These are phyloP conservation scores for Lumnitzera racemosa DNA, from an alignment of 345 rosid species.

Conservation along the genomic window DNA sequence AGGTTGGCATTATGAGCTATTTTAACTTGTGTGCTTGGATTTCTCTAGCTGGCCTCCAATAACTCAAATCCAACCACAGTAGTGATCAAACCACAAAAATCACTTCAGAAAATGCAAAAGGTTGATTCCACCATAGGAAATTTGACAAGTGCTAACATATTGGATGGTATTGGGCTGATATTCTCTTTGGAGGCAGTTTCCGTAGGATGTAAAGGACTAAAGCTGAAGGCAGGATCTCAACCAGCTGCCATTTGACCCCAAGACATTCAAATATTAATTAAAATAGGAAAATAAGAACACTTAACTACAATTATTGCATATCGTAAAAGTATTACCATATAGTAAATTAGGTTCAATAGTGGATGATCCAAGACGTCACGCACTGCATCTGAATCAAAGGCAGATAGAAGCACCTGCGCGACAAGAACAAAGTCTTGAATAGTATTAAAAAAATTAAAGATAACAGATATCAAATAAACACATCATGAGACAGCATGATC, in stretches of 20 bases:
- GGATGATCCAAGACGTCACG: slow-evolving; percentile 68
- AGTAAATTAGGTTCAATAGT: slow-evolving; percentile 51
- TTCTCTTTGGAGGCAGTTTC: slow-evolving; percentile 74
- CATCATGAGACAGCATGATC: not conserved
- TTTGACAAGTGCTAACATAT: slow-evolving; percentile 9
- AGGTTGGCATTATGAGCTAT: too few relatives aligned
- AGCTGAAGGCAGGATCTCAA: slow-evolving; percentile 71
- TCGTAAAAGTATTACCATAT: slow-evolving; percentile 33
- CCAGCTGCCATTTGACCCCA: slow-evolving; percentile 30
- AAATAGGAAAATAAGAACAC: too few relatives aligned
- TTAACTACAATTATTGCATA: too few relatives aligned
- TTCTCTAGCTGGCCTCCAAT: too few relatives aligned
- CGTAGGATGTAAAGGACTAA: slow-evolving; percentile 65
- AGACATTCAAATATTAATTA: too few relatives aligned
- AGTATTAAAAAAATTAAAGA: not conserved
- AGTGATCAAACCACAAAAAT: too few relatives aligned
- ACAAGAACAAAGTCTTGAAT: not conserved
- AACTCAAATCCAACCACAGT: too few relatives aligned
- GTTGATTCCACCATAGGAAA: too few relatives aligned
- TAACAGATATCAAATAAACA: not conserved
- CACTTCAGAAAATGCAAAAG: too few relatives aligned
- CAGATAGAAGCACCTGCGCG: slow-evolving; percentile 28
- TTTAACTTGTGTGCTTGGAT: too few relatives aligned
- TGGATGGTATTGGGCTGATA: slow-evolving; percentile 62
- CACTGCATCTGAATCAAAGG: slow-evolving; percentile 51